Evolutionary conservation across 179 eudicot genomes (phyloP), one percentile per base, ranked within the genome.

Genomic region (Silene vulgaris): DNA sequence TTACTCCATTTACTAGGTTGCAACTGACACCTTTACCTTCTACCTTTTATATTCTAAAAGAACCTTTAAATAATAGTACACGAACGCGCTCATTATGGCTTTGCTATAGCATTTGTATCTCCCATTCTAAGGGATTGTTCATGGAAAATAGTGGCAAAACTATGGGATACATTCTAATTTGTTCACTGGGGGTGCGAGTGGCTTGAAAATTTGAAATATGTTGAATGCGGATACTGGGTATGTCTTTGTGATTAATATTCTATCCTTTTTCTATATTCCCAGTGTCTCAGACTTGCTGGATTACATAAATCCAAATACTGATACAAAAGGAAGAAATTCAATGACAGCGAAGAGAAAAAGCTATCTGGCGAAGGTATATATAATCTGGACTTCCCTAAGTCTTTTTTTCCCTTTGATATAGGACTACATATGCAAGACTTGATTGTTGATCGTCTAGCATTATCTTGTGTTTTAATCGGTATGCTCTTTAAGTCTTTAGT

Each of bases 201-300:
- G 50, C 43, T 63, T 76, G 26, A 29, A 50, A 19, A 66, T 8
- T 17, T 48, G 64, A 50, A 19, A 66, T 8, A 13, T 48, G 64
- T 72, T 72, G 61, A 32, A n/a, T 40, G 9, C 45, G 16, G 29
- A 20, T 21, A 8, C 61, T 26, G 19, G 64, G 4, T 45, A 50
- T 73, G 8, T 5, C 48, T 21, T 20, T 13, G 8, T 73, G 60
- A 76, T 50, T 77, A 30, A 66, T 54, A 28, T 30, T n/a, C 65
- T 6, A 65, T 37, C 40, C 73, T 59, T 68, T 14, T 4, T 67
- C 19, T 73, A 54, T 52, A 48, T 80, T 83, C 73, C 35, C 92
- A 93, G 98, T 83, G 98, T 93, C 81, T 92, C 98, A n/a, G 98
- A 96, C 85, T 86, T 96, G 94, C 98, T 96, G 63, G 99, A 96